Evolutionary conservation across 116 monocot genomes (phyloP).

Genomic region (Posidonia oceanica): DNA sequence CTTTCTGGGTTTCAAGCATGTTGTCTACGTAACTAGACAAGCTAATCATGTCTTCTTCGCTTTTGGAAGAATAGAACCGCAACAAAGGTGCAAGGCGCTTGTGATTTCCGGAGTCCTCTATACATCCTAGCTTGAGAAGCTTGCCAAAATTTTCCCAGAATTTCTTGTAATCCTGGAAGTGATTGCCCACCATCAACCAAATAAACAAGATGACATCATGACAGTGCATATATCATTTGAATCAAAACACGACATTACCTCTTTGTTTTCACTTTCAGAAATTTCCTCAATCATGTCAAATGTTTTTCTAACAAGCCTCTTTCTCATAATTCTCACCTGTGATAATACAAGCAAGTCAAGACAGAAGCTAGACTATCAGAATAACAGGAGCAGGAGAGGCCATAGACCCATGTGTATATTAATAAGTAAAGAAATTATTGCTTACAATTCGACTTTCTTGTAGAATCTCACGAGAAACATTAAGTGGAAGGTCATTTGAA

Average conservation of each 20-base stretch:
- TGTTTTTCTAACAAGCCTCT: constrained; percentile 96
- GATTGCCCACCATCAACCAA: neutral
- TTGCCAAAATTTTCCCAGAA: constrained; percentile 99
- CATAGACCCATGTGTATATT: neutral
- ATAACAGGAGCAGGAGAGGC: neutral
- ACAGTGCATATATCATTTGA: neutral
- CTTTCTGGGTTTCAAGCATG: constrained; percentile 87
- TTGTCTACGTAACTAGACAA: constrained; percentile 90
- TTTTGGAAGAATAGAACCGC: constrained; percentile 85
- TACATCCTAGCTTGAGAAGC: constrained; percentile 85
- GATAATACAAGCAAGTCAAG: neutral
- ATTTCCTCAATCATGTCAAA: constrained; percentile 99
- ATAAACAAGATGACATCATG: neutral
- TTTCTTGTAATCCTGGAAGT: constrained; percentile 73
- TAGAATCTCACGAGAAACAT: constrained; percentile 94
- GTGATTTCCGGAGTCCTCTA: constrained; percentile 95
- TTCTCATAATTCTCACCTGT: constrained; percentile 95
- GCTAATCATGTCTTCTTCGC: constrained; percentile 72
- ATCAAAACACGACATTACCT: constrained; percentile 27
- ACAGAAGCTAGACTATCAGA: neutral
- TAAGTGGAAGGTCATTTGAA: constrained; percentile 95
- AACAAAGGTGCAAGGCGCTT: constrained; percentile 70
- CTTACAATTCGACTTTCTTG: constrained; percentile 98
- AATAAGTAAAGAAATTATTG: neutral
- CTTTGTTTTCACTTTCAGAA: constrained; percentile 75